A percentile compares a stretch with the other conserved stretches of the same genome.
phyloP scores from a whole-genome alignment of 257 asterid genomes.

The Oldenlandia corymbosa region DNA sequence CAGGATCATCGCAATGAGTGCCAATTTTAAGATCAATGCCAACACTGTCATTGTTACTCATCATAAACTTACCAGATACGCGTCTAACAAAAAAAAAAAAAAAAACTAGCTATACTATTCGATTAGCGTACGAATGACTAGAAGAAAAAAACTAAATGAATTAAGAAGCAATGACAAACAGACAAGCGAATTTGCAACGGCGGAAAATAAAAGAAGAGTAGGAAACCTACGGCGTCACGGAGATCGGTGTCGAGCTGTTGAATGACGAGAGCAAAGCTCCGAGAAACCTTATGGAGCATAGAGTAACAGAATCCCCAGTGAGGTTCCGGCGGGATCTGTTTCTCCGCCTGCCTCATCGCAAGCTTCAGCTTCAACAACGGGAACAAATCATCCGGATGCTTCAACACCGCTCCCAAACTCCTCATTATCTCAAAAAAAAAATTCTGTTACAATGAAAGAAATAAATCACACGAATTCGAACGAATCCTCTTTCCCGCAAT shows the following conservation, averaged over 20 bases:
- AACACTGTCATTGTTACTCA: not conserved
- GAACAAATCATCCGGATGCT: slow-evolving; percentile 80
- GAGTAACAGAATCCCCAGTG: slow-evolving; percentile 93
- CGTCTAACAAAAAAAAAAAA: not conserved
- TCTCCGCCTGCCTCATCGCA: slow-evolving; percentile 64
- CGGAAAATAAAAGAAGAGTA: not conserved
- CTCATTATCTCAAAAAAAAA: no score
- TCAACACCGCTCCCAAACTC: slow-evolving; percentile 61
- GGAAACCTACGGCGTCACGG: slow-evolving; percentile 75
- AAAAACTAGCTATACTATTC: no score
- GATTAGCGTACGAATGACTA: not conserved
- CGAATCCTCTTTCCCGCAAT: no score
- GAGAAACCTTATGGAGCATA: slow-evolving; percentile 87
- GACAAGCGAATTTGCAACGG: not conserved
- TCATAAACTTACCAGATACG: not conserved
- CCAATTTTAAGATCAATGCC: not conserved
- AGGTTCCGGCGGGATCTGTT: slow-evolving; percentile 86
- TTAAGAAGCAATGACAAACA: not conserved
- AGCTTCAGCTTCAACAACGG: slow-evolving; percentile 78
- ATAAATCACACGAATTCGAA: no score
- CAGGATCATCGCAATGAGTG: not conserved
- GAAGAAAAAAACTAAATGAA: not conserved
- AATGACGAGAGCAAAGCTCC: slow-evolving; percentile 81
- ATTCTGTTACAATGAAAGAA: slow-evolving; percentile 1
- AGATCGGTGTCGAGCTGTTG: slow-evolving; percentile 93